Base-by-base conservation (phyloP, 148 eudicot genomes). In the Arctostaphylos glauca region DNA sequence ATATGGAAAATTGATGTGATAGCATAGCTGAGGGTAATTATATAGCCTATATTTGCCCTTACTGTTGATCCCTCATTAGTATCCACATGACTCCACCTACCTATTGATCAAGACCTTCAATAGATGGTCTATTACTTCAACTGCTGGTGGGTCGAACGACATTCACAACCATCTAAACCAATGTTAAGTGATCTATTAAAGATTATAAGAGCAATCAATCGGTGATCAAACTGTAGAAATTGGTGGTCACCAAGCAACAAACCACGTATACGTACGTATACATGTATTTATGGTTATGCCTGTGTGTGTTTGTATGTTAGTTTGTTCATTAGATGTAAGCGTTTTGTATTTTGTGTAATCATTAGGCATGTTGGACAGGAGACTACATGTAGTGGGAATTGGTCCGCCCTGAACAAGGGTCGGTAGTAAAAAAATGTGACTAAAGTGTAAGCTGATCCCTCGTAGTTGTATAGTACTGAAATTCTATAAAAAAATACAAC, bases 111-210 rank as follows among this genome's bases (percentile, higher is more conserved):
- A 53, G 86, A 86, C 85, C 81, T 52, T 87, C 76, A 81, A 62
- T 88, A 56, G 85, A 88, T 84, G 84, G 88, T 86, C 88, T 76
- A 81, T 86, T 88, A 81, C 81, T 74, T 62, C 86, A 87, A 83
- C 89, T 85, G 70, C 81, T 71, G 60, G 85, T 83, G 84, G 86
- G 82, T 80, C 43, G 21, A 68, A 80, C 25, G 18, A 66, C 43
- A 66, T 66, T 66, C 15, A 50, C 53, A 50, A 50, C 53, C 53
- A 50, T 50, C 53, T 50, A 50, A 50, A 50, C 8, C 53, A 50
- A 50, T 50, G 53, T 12, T 6, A 0, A 12, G 8, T 5, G 53
- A 50, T 50, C 53, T 7, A 50, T 50, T 50, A 50, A 50, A 50
- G 53, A 50, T 50, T 50, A 50, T 50, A 50, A 6, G 53, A 50